Evolutionary conservation across 495 filamentous ascomycete genomes (phyloP), one percentile per base, ranked within the genome.

Genomic region (Xylaria bambusicola): DNA sequence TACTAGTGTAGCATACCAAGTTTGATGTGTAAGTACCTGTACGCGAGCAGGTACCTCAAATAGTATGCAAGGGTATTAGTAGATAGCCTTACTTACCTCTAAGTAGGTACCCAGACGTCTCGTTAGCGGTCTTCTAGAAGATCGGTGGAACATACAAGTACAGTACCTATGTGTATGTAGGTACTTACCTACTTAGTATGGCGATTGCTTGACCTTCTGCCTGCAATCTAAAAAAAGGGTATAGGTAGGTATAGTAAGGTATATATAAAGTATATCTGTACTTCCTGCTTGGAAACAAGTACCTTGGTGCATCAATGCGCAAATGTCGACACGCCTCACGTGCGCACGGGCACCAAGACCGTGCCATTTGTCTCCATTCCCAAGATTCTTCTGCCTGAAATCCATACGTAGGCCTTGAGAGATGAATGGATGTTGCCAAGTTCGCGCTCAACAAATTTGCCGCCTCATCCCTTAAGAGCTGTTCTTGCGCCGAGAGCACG

Each of bases 81-180:
- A 18, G n/a, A 10, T 44, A 6, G 13, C 4, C 21, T 2, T 44
- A 44, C 41, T n/a, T n/a, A n/a, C n/a, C n/a, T n/a, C n/a, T n/a
- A n/a, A n/a, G n/a, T n/a, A n/a, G n/a, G 36, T 44, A 44, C 21
- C 41, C 23, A 24, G 23, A 7, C 31, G 33, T 29, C 29, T 13
- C 51, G 20, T 51, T 58, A 58, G 46, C 56, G 56, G n/a, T 26
- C 10, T 58, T 58, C 56, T 51, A 58, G 56, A 58, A 58, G 53
- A 56, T 56, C 56, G 48, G 47, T 44, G 20, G 48, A 58, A 51
- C 46, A 35, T 18, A n/a, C n/a, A n/a, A n/a, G n/a, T n/a, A n/a
- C n/a, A n/a, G n/a, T n/a, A n/a, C n/a, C n/a, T n/a, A n/a, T n/a
- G n/a, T n/a, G n/a, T n/a, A n/a, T n/a, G n/a, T n/a, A n/a, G n/a